Conservation (phyloP, 306 rosid genomes). For the Cercis canadensis region DNA sequence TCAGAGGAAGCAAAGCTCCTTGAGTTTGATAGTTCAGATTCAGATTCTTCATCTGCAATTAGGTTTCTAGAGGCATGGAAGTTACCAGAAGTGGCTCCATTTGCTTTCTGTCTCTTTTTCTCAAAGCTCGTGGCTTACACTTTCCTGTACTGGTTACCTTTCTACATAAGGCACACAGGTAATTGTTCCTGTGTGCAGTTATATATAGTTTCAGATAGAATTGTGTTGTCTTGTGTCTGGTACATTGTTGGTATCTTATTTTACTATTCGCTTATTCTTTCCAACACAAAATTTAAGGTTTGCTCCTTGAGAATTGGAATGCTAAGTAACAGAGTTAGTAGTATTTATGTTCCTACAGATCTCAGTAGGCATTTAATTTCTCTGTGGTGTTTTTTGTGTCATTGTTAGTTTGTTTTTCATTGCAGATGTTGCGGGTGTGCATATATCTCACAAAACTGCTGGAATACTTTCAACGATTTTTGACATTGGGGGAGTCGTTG, state of each 20-base stretch:
- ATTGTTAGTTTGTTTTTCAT: slow-evolving; percentile 15
- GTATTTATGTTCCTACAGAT: neutral
- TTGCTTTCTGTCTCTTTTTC: slow-evolving; percentile 86
- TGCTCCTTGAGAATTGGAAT: slow-evolving; percentile 1
- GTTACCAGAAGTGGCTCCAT: slow-evolving; percentile 86
- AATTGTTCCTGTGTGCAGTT: slow-evolving; percentile 15
- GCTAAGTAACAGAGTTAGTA: neutral
- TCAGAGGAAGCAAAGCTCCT: slow-evolving; percentile 73
- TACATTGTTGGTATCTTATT: neutral
- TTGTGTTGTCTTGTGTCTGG: slow-evolving; percentile 2
- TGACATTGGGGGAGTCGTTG: slow-evolving; percentile 87
- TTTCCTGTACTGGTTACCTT: slow-evolving; percentile 91
- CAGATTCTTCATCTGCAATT: slow-evolving; percentile 68
- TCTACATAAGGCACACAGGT: slow-evolving; percentile 83
- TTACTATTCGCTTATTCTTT: slow-evolving; percentile 6
- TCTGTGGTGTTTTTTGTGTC: slow-evolving; percentile 7
- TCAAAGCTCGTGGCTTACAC: slow-evolving; percentile 95
- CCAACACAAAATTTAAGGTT: neutral
- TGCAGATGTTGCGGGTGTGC: slow-evolving; percentile 86
- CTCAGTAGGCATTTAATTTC: neutral
- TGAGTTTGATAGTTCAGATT: slow-evolving; percentile 29
- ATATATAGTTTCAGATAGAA: slow-evolving; percentile 31
- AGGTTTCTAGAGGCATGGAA: slow-evolving; percentile 96
- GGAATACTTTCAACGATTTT: slow-evolving; percentile 89
- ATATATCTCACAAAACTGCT: slow-evolving; percentile 77